Evolutionary conservation across 2,329 filamentous ascomycete species (phyloP).

Genomic region (Lecanosticta acicola): DNA sequence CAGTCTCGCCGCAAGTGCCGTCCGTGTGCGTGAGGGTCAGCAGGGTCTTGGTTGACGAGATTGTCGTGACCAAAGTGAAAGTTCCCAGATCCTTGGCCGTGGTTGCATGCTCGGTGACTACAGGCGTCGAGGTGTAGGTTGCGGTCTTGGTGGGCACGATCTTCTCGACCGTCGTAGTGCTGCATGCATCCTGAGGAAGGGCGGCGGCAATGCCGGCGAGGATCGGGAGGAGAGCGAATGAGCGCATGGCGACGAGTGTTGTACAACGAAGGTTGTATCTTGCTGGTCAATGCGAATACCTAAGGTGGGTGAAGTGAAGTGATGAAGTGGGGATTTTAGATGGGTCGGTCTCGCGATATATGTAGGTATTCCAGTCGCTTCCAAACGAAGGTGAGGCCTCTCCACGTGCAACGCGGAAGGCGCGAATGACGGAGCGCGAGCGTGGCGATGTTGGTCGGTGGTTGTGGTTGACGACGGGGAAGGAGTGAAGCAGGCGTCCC

Average conservation of each 20-base stretch:
- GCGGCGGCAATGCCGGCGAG: slow-evolving; percentile 22
- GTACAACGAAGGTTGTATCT: not conserved
- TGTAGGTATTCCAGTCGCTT: not conserved
- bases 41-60: slow-evolving; percentile 26
- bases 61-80: slow-evolving; percentile 24
- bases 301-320: no score
- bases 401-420: not conserved
- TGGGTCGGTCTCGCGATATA: no score
- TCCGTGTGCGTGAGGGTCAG: slow-evolving; percentile 25
- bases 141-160: slow-evolving; percentile 29
- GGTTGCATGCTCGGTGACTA: slow-evolving; percentile 22
- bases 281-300: not conserved
- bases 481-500: not conserved
- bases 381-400: not conserved
- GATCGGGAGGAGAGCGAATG: slow-evolving; percentile 18
- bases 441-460: not conserved
- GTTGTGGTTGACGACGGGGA: not conserved
- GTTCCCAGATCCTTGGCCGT: slow-evolving; percentile 26
- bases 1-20: slow-evolving; percentile 20
- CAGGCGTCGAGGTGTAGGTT: slow-evolving; percentile 25
- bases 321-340: no score
- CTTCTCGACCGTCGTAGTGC: slow-evolving; percentile 24
- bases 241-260: slow-evolving; percentile 23
- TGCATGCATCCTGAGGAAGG: slow-evolving; percentile 26
- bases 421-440: not conserved